phyloP scores from a whole-genome alignment of 106 monocot genomes.

The Dendrobium catenatum region DNA sequence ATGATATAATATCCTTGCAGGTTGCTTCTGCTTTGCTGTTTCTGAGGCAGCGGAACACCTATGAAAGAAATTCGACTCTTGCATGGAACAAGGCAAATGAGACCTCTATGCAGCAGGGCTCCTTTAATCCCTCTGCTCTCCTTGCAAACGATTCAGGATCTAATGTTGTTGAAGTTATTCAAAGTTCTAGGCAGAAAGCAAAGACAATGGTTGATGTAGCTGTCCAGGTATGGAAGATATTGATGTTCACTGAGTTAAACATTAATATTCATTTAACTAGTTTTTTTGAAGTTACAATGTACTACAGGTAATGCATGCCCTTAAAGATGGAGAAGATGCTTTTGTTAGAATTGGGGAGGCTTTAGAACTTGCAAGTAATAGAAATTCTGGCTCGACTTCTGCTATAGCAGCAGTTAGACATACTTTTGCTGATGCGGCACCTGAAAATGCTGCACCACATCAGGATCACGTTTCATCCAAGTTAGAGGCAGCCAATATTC shows the following conservation, averaged over 20 bases:
- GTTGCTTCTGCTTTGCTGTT: conserved; percentile 71
- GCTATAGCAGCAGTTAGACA: conserved; percentile 29
- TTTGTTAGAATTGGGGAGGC: conserved; percentile 65
- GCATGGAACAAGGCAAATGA: conserved; percentile 36
- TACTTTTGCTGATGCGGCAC: conserved; percentile 27
- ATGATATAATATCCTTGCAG: conserved; percentile 20
- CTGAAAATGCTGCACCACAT: conserved; percentile 19
- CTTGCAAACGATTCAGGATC: conserved; percentile 48
- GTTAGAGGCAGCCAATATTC: conserved; percentile 19
- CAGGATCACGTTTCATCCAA: conserved; percentile 30
- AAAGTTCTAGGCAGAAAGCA: conserved; percentile 63
- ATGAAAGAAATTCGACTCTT: conserved; percentile 44
- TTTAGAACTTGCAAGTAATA: conserved; percentile 42
- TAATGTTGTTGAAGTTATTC: conserved; percentile 65
- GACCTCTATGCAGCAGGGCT: conserved; percentile 35
- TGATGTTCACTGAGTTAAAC: not conserved
- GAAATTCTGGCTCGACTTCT: conserved; percentile 35
- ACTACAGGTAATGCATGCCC: conserved; percentile 44
- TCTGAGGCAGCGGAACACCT: conserved; percentile 82
- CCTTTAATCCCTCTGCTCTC: conserved; percentile 27
- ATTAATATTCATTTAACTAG: not conserved
- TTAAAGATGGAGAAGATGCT: conserved; percentile 76
- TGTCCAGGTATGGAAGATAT: conserved; percentile 40
- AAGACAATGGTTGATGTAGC: conserved; percentile 76
- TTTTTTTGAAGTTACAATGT: not conserved